These are phyloP conservation scores for Grosmannia penicillata DNA, from an alignment of 2,329 filamentous ascomycete species.

Conservation along the genomic window DNA sequence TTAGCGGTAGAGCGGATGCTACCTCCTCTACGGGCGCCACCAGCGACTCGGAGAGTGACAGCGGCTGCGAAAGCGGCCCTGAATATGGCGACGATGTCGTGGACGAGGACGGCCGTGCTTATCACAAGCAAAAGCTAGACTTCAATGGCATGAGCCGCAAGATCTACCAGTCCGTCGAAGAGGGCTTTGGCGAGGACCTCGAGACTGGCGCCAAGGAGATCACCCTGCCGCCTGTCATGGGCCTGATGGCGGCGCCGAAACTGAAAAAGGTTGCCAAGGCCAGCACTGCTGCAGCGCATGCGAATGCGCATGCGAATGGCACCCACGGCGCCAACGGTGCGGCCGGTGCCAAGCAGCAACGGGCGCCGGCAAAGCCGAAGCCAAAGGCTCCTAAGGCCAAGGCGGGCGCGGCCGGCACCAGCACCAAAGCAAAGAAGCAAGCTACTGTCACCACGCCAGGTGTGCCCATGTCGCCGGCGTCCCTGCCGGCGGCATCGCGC, in stretches of 20 bases:
- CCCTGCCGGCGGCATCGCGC: conserved; percentile 55
- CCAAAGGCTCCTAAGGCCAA: conserved; percentile 37
- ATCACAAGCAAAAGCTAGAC: conserved; percentile 43
- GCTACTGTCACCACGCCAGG: not conserved
- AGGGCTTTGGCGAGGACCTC: conserved; percentile 38
- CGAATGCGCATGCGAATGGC: too few relatives aligned
- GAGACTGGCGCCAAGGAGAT: conserved; percentile 38
- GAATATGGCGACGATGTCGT: conserved; percentile 39
- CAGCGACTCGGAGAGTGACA: conserved; percentile 59
- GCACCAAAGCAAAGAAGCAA: conserved; percentile 27
- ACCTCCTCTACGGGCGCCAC: conserved; percentile 76
- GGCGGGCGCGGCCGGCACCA: conserved; percentile 31
- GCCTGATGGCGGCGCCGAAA: conserved; percentile 23
- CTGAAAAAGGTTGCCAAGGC: conserved; percentile 22
- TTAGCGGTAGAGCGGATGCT: conserved; percentile 77
- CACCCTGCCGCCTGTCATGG: conserved; percentile 16
- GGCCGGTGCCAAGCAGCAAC: conserved; percentile 19
- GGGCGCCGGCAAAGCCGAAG: conserved; percentile 31
- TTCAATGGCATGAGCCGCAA: conserved; percentile 25
- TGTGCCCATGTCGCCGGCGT: conserved; percentile 45
- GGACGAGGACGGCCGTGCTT: conserved; percentile 34
- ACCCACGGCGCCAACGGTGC: conserved; percentile 21
- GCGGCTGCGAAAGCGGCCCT: conserved; percentile 56
- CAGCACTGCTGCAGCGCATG: too few relatives aligned
- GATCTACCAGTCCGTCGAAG: conserved; percentile 34